Percentiles rank a stretch among this genome's conserved stretches.
Evolutionary conservation across 139 green algal genomes (phyloP).

Genomic region (Coelastrella sp.): DNA sequence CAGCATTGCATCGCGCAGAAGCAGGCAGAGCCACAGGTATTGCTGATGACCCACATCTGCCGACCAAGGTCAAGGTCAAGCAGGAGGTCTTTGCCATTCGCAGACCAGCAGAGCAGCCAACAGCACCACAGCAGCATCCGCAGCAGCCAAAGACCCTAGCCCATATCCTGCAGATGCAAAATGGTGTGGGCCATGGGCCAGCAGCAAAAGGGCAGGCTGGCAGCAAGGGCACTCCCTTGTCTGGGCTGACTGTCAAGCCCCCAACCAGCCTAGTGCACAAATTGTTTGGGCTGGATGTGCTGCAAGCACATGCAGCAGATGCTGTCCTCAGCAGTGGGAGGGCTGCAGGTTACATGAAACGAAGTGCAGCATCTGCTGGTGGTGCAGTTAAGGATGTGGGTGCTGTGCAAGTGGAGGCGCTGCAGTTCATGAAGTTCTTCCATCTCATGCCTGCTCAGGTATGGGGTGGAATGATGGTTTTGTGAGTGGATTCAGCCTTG

Average conservation of each 20-base stretch:
- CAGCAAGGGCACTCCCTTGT: not conserved
- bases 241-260: conserved; percentile 4
- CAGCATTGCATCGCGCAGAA: conserved; percentile 74
- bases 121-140: not conserved
- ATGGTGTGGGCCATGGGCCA: not conserved
- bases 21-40: conserved; percentile 11
- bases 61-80: conserved; percentile 53
- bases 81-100: conserved; percentile 1
- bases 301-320: conserved; percentile 15
- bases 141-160: conserved; percentile 6
- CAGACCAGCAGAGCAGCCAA: not conserved
- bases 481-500: not conserved
- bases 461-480: not conserved
- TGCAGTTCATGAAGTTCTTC: conserved; percentile 81
- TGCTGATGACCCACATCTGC: conserved; percentile 67
- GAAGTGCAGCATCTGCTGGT: conserved; percentile 3
- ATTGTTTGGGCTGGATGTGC: conserved; percentile 79
- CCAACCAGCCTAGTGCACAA: conserved; percentile 59
- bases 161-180: not conserved
- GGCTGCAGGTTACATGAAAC: conserved; percentile 14
- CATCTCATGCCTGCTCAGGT: conserved; percentile 77
- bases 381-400: conserved; percentile 13
- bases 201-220: not conserved
- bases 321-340: conserved; percentile 2
- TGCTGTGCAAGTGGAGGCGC: conserved; percentile 54